phyloP scores from a whole-genome alignment of 441 rosid species.

The Omphalea diandra region DNA sequence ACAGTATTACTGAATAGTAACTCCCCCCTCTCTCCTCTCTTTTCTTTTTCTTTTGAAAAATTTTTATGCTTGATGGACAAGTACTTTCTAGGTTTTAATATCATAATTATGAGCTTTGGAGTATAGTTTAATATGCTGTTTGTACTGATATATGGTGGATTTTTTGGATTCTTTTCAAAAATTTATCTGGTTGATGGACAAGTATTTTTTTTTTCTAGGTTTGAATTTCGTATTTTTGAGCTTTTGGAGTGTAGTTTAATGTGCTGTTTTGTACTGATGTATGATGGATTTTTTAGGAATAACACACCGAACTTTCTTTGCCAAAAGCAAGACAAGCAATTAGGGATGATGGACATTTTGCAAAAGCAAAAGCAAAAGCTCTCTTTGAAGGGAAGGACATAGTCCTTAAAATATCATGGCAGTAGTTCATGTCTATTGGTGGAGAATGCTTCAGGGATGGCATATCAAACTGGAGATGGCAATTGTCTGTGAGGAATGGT shows the following conservation, averaged over 20 bases:
- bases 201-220: no score
- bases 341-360: not conserved
- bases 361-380: not conserved
- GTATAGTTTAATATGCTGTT: not conserved
- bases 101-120: constrained; percentile 1
- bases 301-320: not conserved
- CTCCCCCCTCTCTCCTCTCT: no score
- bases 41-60: not conserved
- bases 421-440: not conserved
- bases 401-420: not conserved
- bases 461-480: not conserved
- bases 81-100: not conserved
- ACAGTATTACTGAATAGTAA: not conserved
- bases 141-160: not conserved
- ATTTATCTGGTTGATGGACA: no score
- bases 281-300: no score
- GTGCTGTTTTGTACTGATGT: no score
- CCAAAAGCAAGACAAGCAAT: constrained; percentile 2
- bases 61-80: not conserved
- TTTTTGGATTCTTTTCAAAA: no score
- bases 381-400: not conserved
- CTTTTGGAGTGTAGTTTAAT: no score
- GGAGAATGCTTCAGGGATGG: constrained; percentile 2
- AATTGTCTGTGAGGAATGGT: not conserved
- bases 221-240: no score